Percentiles rank a stretch among this genome's conserved stretches.
These are phyloP conservation scores for Mrakia frigida DNA, from an alignment of 768 basidiomycete genomes.

Conservation along the genomic window DNA sequence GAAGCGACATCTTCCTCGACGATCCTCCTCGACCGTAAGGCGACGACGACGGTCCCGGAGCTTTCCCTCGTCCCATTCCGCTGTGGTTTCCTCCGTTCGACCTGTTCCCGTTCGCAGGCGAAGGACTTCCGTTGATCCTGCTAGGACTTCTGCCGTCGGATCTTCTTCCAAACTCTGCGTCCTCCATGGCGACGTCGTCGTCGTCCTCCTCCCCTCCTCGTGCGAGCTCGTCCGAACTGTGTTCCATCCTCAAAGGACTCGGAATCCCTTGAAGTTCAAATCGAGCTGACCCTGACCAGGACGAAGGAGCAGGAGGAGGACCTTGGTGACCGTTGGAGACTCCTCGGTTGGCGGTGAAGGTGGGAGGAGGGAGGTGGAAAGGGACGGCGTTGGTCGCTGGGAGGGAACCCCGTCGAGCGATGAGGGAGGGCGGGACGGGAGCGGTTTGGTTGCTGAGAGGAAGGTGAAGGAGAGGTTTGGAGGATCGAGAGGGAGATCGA, in stretches of 20 bases:
- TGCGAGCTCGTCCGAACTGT: neutral
- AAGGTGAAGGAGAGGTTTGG: constrained; percentile 2
- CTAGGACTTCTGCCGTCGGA: neutral
- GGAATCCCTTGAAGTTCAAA: neutral
- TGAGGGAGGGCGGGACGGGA: constrained; percentile 21
- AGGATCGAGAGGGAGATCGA: neutral
- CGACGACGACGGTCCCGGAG: neutral
- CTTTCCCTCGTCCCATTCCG: neutral
- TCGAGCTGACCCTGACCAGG: neutral
- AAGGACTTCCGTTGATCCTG: neutral
- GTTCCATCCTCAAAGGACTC: constrained; percentile 3
- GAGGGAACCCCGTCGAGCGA: constrained; percentile 15
- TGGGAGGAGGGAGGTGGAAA: neutral
- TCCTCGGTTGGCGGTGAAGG: neutral
- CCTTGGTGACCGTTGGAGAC: neutral
- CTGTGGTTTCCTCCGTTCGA: neutral
- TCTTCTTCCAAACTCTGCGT: neutral
- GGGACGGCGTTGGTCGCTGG: neutral
- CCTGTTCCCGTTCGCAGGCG: neutral
- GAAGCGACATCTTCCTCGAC: constrained; percentile 18
- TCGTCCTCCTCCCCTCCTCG: neutral
- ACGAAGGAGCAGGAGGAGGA: neutral
- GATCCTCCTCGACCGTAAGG: constrained; percentile 14
- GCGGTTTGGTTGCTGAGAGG: neutral
- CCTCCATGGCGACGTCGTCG: constrained; percentile 9